Percentiles rank a stretch among this genome's conserved stretches.
Evolutionary conservation across 1,284 basidiomycete genomes (phyloP).

Genomic region (Coniophora puteana): DNA sequence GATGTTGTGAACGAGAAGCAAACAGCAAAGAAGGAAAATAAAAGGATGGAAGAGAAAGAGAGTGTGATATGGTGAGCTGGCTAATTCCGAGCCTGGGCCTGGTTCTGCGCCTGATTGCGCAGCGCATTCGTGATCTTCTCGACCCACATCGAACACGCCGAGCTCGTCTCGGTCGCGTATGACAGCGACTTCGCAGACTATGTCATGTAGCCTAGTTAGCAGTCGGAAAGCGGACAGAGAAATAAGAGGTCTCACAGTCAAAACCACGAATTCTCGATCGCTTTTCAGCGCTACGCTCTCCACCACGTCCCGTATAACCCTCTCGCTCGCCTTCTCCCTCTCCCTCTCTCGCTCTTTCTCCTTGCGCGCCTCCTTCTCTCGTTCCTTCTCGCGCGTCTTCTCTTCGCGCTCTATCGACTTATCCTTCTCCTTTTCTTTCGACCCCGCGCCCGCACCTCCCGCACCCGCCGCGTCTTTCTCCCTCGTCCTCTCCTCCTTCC

Average conservation of each 20-base stretch:
- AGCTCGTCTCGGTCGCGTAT: conserved; percentile 42
- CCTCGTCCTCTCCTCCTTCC: conserved; percentile 30
- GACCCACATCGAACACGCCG: conserved; percentile 43
- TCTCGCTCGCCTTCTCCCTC: conserved; percentile 35
- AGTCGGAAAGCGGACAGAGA: conserved; percentile 6
- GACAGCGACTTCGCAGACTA: conserved; percentile 53
- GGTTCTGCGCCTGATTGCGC: too few relatives aligned
- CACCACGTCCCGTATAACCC: conserved; percentile 36
- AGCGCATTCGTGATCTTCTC: conserved; percentile 53
- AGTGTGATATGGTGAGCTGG: conserved; percentile 31
- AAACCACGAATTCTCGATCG: conserved; percentile 58
- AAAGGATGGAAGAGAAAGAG: not conserved
- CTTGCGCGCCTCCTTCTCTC: too few relatives aligned
- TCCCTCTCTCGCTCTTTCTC: conserved; percentile 22
- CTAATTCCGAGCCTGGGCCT: too few relatives aligned
- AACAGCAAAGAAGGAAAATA: too few relatives aligned
- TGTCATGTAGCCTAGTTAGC: not conserved
- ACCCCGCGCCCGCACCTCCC: conserved; percentile 40
- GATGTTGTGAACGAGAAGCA: too few relatives aligned
- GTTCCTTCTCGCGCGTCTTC: too few relatives aligned
- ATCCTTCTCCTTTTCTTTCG: conserved; percentile 41
- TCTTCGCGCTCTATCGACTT: conserved; percentile 31
- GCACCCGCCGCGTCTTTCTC: conserved; percentile 30
- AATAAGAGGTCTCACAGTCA: conserved; percentile 44
- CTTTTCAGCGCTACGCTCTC: conserved; percentile 49